Base-by-base conservation (phyloP, 495 filamentous ascomycete genomes). In the Xylaria grammica region DNA sequence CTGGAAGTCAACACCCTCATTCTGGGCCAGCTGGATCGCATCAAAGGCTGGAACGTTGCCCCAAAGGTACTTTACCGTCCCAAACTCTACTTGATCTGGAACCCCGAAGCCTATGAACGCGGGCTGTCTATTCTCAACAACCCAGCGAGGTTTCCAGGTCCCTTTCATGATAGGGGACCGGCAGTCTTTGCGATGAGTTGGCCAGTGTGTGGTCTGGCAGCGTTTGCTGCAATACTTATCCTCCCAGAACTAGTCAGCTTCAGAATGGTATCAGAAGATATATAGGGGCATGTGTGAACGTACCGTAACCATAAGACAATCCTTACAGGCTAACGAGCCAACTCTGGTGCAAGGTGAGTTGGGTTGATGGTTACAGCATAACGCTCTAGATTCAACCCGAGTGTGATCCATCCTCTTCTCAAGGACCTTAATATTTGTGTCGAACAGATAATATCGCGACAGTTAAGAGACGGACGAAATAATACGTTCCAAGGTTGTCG, bases 191-290 rank as follows among this genome's bases (percentile, higher is more conserved):
- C 45, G 42, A 26, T 60, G 57, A 6, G n/a, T 20, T 11, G 57
- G 42, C 40, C 27, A 60, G 27, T 60, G 42, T 20, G 26, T 17
- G 9, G 27, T 60, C 29, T 60, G 57, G 42, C 57, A 60, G 9
- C 27, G 26, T 49, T 49, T 60, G 57, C 57, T 49, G 57, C 57
- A 60, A 27, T 60, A 60, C 57, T 60, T 54, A n/a, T 38, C 15
- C 50, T 53, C 30, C 19, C 9, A 54, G 10, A 1, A 22, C 32
- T 38, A 0, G 32, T 54, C 2, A 54, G 51, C 19, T 5, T 26
- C 34, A 36, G 6, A 36, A 10, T 42, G 40, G 40, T 42, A 42
- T 42, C 15, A 42, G 83, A 6, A 78, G 65, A 49, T 71, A 77
- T 80, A 59, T 63, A 29, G 11, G 1, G 50, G 26, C 30, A 7